Evolutionary conservation across 805 yeast genomes (phyloP), one percentile per base, ranked within the genome.

Genomic region (Kregervanrija fluxuum): DNA sequence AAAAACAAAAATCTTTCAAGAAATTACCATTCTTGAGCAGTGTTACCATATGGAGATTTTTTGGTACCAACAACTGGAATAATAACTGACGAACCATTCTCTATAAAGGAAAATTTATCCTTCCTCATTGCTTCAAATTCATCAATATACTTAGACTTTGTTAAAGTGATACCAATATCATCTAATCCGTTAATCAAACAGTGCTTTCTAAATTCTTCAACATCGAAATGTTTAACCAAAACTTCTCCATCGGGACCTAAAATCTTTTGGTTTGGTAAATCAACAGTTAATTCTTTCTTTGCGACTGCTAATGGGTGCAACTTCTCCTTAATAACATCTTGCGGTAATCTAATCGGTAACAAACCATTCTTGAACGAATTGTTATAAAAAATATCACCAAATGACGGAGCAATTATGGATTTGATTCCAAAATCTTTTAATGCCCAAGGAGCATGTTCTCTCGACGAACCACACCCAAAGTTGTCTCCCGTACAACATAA

Each of bases 371-470:
- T 93, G 74, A 86, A 86, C 44, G 97, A 90, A 74, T 93, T 93
- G 73, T 86, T 93, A 79, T 87, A 90, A 75, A 93, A 93, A 57
- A 93, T 93, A 68, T 93, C 99, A 65, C 98, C 99, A 56, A 91
- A 93, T 0, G 97, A 89, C 46, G 98, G 99, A 5, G 98, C 98
- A 65, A 93, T 90, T 60, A 93, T 85, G 51, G 91, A 83, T 66
- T 85, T 83, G 66, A 93, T 89, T 67, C 99, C 99, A 60, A 93
- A 93, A 69, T 93, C 99, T 59, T 89, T 90, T 54, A 93, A 75
- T 2, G 99, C 98, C 99, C 99, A 93, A 47, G 99, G 98, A 32
- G 99, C 99, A 61, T 93, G 99, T 68, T 93, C 99, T 77, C 99
- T 87, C 2, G 97, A 90, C 35, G 97, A 90, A 59, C 99, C 99